Evolutionary conservation across 2,329 filamentous ascomycete species (phyloP), one percentile per base, ranked within the genome.

Genomic region (Penicillium paneum): DNA sequence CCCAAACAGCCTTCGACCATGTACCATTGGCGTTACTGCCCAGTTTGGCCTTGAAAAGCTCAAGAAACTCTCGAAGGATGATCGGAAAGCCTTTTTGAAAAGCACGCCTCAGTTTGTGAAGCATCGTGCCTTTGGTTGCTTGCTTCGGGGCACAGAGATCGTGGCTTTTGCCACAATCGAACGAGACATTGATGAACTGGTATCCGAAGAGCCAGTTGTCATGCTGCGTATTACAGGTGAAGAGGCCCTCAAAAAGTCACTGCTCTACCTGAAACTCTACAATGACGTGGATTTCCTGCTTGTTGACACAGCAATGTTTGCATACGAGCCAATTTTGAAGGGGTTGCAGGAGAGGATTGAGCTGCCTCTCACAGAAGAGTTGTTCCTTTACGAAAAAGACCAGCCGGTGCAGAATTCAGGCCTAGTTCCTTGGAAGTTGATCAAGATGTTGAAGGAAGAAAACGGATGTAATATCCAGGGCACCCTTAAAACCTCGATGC

Each of bases 301-400:
- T 2, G 81, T 90, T 0, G 81, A 88, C 39, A 86, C 87, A 0
- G 77, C 87, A 0, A 78, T 86, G 0, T 91, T 90, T 64, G 83
- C 87, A 0, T 89, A 85, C 52, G 84, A 89, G 50, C 88, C 88
- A 0, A 78, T 91, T 1, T 67, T 91, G 5, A 69, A 79, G 44
- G 78, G 81, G 1, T 72, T 91, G 1, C 80, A 88, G 64, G 69
- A 74, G 0, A 82, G 83, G 24, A 72, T 66, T 0, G 78, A 84
- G 2, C 50, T 89, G 0, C 81, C 86, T 0, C 71, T 91, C 0
- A 73, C 80, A 3, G 67, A 81, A 1, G 74, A 81, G 31, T 63
- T 89, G 0, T 69, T 89, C 2, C 63, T 68, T 8, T 71, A 68
- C 60, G 54, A 58, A 31, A 60, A 52, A 43, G 63, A 28, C 11